Evolutionary conservation across 1,284 basidiomycete species (phyloP).

Genomic region (Austroboletus niveus): DNA sequence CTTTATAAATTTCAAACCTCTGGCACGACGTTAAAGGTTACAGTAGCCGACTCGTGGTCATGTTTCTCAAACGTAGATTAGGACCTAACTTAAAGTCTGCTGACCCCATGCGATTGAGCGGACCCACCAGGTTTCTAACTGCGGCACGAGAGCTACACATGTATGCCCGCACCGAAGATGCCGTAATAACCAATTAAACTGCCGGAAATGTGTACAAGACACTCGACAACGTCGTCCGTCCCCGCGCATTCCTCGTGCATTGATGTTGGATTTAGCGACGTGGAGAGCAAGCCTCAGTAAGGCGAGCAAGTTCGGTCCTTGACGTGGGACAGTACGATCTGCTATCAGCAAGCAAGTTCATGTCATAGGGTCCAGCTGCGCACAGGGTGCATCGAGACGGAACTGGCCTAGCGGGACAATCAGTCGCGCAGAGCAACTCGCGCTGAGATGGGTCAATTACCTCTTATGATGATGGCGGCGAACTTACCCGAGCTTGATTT

Average conservation of each 20-base stretch:
- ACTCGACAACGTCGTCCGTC: neutral
- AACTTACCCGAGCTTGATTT: constrained; percentile 6
- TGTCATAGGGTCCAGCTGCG: constrained; percentile 17
- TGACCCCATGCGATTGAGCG: too few relatives aligned
- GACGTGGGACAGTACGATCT: constrained; percentile 1
- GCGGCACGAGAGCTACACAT: neutral
- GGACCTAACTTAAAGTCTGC: too few relatives aligned
- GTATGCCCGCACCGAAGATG: neutral
- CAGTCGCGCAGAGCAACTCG: neutral
- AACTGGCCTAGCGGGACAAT: neutral
- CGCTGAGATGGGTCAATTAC: neutral
- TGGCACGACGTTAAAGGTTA: too few relatives aligned
- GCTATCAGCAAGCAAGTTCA: neutral
- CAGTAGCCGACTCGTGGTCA: too few relatives aligned
- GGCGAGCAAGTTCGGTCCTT: constrained; percentile 4
- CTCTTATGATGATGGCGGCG: neutral
- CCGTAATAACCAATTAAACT: constrained; percentile 10
- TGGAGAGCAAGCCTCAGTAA: neutral
- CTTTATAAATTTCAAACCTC: too few relatives aligned
- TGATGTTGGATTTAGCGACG: constrained; percentile 1
- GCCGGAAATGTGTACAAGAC: neutral
- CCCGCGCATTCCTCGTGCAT: constrained; percentile 14
- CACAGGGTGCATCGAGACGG: neutral
- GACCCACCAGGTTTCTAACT: neutral
- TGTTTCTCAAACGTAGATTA: too few relatives aligned